These are phyloP conservation scores for Solanum ossicruentum DNA, from an alignment of 257 asterid genomes.

Conservation along the genomic window DNA sequence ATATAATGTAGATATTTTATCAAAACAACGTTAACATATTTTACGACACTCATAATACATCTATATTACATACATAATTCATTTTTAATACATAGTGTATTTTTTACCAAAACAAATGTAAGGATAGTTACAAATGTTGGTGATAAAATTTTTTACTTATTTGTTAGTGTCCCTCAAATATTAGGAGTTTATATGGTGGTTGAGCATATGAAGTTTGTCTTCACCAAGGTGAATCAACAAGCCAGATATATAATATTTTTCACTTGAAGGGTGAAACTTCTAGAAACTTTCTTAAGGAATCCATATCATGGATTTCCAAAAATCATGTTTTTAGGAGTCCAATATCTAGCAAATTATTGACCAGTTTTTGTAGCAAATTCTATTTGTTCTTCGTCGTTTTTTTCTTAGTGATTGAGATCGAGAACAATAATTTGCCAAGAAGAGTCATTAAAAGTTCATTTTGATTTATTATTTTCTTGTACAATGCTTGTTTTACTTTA, in stretches of 20 bases:
- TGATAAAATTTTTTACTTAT: slow-evolving; percentile 4
- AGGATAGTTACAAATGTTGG: slow-evolving; percentile 33
- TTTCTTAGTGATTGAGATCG: neutral
- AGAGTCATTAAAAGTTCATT: neutral
- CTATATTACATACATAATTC: too few relatives aligned
- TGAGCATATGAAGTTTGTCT: neutral
- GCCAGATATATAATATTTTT: slow-evolving; percentile 1
- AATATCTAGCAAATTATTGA: neutral
- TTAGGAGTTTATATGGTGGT: neutral
- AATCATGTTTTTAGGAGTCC: slow-evolving; percentile 11
- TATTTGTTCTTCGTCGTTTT: too few relatives aligned
- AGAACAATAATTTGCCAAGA: neutral
- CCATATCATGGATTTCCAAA: slow-evolving; percentile 9
- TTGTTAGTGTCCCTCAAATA: neutral
- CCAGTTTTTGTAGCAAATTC: too few relatives aligned
- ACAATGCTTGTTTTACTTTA: neutral
- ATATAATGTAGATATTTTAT: too few relatives aligned
- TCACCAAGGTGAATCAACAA: neutral
- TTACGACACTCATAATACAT: too few relatives aligned
- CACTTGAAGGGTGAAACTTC: neutral
- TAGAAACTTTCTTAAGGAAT: slow-evolving; percentile 8
- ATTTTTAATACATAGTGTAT: too few relatives aligned
- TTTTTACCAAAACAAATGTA: neutral
- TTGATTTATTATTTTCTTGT: neutral
- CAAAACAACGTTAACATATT: too few relatives aligned